phyloP scores from a whole-genome alignment of 257 asterid species.

The Solanum appendiculatum region DNA sequence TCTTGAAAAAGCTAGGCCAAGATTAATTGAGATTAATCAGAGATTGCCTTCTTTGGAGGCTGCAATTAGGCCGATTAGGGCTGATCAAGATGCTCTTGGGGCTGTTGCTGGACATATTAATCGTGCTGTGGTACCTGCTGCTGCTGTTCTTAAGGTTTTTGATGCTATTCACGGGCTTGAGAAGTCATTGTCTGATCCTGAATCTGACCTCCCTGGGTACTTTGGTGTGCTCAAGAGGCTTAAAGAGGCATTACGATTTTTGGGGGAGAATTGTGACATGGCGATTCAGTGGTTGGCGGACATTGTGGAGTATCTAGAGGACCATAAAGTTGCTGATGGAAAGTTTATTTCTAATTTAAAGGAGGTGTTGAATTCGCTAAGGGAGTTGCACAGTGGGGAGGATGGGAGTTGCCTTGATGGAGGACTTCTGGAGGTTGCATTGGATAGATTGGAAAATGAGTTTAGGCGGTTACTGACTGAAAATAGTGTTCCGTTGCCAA shows the following conservation, averaged over 20 bases:
- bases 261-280: constrained; percentile 73
- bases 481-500: constrained; percentile 53
- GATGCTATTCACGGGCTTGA: constrained; percentile 90
- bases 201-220: constrained; percentile 52
- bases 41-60: constrained; percentile 65
- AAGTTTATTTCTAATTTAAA: constrained; percentile 52
- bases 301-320: constrained; percentile 82
- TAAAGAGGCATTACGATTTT: constrained; percentile 62
- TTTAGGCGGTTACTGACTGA: constrained; percentile 50
- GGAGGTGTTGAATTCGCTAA: constrained; percentile 35
- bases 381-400: constrained; percentile 46
- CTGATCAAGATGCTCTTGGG: constrained; percentile 46
- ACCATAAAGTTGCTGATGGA: constrained; percentile 66
- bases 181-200: constrained; percentile 69
- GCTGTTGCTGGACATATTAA: constrained; percentile 77
- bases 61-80: constrained; percentile 65
- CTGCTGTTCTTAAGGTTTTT: constrained; percentile 90
- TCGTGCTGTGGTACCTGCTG: constrained; percentile 84
- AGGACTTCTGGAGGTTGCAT: constrained; percentile 59
- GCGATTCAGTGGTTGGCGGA: constrained; percentile 88
- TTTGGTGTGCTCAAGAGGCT: constrained; percentile 72
- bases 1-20: constrained; percentile 52
- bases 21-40: constrained; percentile 57
- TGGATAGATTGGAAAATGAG: constrained; percentile 61
- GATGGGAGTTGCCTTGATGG: constrained; percentile 73